Evolutionary conservation across 2,329 filamentous ascomycete species (phyloP), one percentile per base, ranked within the genome.

Genomic region (Mollisiaceae sp.): DNA sequence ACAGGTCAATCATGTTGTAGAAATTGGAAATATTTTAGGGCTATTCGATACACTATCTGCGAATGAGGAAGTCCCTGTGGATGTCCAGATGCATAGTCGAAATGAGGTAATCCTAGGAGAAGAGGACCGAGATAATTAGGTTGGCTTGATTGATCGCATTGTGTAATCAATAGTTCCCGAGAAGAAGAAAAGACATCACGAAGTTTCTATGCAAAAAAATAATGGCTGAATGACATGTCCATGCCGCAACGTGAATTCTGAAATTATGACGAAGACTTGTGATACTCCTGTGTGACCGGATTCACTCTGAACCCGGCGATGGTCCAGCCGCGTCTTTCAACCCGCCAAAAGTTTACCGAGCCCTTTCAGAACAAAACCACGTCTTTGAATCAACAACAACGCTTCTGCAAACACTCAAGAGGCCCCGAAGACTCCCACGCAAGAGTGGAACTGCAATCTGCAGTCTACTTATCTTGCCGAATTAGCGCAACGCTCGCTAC

Each of bases 271-370:
- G 52, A 32, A 20, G 22, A 59, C 56, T 35, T 54, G 61, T 63
- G 62, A 64, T 59, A 45, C 39, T 32, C 20, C n/a, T 41, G 12
- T 38, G 56, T 63, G 61, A 63, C 43, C 22, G 32, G 41, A 39
- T 58, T 58, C 15, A 58, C 32, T 58, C 24, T 22, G 2, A 4
- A n/a, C 18, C 8, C 43, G n/a, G 43, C 20, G 18, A 3, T 18
- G n/a, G n/a, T 54, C 50, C 22, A 54, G 50, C 50, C 50, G 22
- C 50, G 50, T 35, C 20, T 27, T 24, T 54, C 11, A 18, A 59
- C 12, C 39, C 57, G 27, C 56, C 35, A 38, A 24, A 47, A 35
- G 24, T 12, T 54, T 54, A 24, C 50, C 50, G 24, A 54, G 27
- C n/a, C 20, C 18, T 14, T 45, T 55, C 6, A 18, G 24, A 38